Evolutionary conservation across 805 yeast species (phyloP).

Genomic region (Metschnikowia hibisci): DNA sequence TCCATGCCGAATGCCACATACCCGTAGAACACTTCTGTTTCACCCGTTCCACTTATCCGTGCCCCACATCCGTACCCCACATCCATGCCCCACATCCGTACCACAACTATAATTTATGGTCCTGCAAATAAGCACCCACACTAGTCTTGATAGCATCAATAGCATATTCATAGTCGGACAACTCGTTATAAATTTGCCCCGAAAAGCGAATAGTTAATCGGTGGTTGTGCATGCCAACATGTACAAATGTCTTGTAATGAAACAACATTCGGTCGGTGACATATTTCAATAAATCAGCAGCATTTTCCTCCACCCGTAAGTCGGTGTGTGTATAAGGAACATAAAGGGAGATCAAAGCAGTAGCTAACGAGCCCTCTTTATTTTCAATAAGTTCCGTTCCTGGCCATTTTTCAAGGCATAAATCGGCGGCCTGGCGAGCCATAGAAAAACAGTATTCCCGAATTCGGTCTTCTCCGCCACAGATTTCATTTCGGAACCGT

Average conservation of each 20-base stretch:
- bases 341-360: conserved; percentile 43
- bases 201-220: conserved; percentile 43
- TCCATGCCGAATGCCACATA: no score
- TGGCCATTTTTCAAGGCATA: conserved; percentile 36
- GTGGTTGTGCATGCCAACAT: conserved; percentile 38
- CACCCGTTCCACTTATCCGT: no score
- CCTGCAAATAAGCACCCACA: background rate
- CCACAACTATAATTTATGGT: background rate
- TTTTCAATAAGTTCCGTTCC: conserved; percentile 37
- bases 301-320: conserved; percentile 3
- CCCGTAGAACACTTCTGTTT: no score
- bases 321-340: conserved; percentile 26
- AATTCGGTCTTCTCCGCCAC: conserved; percentile 60
- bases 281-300: conserved; percentile 3
- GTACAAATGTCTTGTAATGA: conserved; percentile 44
- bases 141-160: conserved; percentile 23
- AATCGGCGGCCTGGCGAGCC: conserved; percentile 41
- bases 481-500: conserved; percentile 47
- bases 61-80: no score
- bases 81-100: no score
- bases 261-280: conserved; percentile 7
- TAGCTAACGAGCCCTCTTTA: conserved; percentile 29
- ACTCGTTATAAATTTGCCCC: conserved; percentile 57
- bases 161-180: conserved; percentile 50
- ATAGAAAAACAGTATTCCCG: conserved; percentile 44